Evolutionary conservation across 2,329 filamentous ascomycete species (phyloP), one percentile per base, ranked within the genome.

Genomic region (Botrytis squamosa): DNA sequence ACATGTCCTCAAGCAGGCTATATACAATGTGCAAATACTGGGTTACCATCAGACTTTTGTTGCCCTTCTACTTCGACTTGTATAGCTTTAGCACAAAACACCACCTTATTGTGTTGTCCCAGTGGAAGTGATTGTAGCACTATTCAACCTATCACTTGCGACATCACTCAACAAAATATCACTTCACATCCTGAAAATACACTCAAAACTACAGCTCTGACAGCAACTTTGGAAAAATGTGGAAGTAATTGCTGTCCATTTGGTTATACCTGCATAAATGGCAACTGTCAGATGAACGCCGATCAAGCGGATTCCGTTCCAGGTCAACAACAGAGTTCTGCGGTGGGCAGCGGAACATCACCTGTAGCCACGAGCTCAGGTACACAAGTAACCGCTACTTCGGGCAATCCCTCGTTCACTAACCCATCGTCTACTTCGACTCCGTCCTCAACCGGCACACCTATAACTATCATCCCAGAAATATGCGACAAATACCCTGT

Each of bases 31-130:
- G 82, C 86, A 38, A 80, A 82, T 72, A 75, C 83, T 42, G 84
- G 83, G 44, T 85, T 93, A 36, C 90, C 91, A 1, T 84, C 83
- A 70, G 85, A 87, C 80, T 93, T 94, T 80, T 94, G 92, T 84
- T 95, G 92, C 80, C 82, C 86, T 5, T 75, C 82, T 42, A 82
- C 81, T 29, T 83, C 85, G 10, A 85, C 80, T 4, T 95, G 92
- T 82, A 83, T 89, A 59, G 78, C 85, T 1, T 86, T 94, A 65
- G 90, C 90, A 18, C 88, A 84, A n/a, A 83, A 85, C 63, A 91
- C 90, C 9, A 92, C 91, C 0, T 86, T 91, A 22, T 84, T 94
- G 67, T 95, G 92, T 84, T 95, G 92, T 80, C 92, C 92, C 1
- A 76, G 81, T 1, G 88, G 85, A 52, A 78, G 78, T 52, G 84